Base-by-base conservation (phyloP, 78 protist genomes). In the Pigoraptor vietnamica region DNA sequence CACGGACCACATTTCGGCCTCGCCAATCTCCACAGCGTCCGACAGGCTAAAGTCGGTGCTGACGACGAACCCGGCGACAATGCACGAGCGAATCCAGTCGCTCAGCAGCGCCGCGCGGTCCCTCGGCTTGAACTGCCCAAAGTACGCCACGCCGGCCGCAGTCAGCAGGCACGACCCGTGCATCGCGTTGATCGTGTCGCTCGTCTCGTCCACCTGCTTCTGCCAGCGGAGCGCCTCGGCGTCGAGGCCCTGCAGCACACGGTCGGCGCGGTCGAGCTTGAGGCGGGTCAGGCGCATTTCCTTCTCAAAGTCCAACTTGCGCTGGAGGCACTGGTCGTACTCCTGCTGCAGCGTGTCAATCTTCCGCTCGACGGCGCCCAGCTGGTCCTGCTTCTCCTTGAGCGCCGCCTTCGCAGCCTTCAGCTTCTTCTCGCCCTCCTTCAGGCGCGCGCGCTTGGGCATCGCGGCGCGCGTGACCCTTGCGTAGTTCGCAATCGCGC, bases 141-240 rank as follows among this genome's bases (percentile, higher is more conserved):
- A 90, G 92, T 97, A 97, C 36, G 97, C 95, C 2, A 96, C 90
- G 39, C 55, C 2, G 23, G 96, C 98, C 0, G 98, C 93, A 1
- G 97, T 92, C 14, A 97, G 0, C 81, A 95, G 0, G 0, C 95
- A 89, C 90, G 96, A 96, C 35, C 97, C 97, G 14, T 92, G 92
- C 32, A 92, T 29, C 89, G 23, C 25, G 55, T 36, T 37, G 32
- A 32, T n/a, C 55, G 1, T 24, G 38, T 86, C 35, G 19, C 0
- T 25, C 39, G 93, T 91, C 37, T 29, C 35, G 29, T 33, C 94
- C 24, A 86, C 87, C 37, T 83, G 33, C 48, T 32, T 94, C 0
- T 23, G 38, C 98, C 98, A 97, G 19, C 98, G 93, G n/a, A 87
- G 91, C 39, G 24, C 23, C 93, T 97, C 98, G 39, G 34, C 92